Percentiles rank a stretch among this genome's conserved stretches.
These are phyloP conservation scores for Wickerhamiella kazuoi DNA, from an alignment of 805 yeast genomes.

Conservation along the genomic window DNA sequence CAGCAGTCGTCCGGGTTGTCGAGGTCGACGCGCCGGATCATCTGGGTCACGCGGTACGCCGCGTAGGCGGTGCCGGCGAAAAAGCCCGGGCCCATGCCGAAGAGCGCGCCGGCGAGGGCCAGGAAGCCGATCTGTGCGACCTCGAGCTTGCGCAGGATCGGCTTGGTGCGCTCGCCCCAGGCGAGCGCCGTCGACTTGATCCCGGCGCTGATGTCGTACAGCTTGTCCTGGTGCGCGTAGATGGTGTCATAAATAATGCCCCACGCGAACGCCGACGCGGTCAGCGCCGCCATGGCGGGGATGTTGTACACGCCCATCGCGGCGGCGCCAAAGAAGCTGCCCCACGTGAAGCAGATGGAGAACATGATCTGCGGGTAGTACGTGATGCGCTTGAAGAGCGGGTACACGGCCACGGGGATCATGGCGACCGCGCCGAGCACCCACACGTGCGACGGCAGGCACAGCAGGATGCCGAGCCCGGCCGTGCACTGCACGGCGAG, in stretches of 20 bases:
- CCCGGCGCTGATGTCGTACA: conserved; percentile 75
- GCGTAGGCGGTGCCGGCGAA: conserved; percentile 46
- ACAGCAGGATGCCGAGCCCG: conserved; percentile 54
- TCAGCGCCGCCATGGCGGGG: conserved; percentile 62
- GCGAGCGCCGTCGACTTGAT: conserved; percentile 88
- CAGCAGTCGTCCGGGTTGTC: conserved; percentile 72
- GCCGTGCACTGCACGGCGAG: conserved; percentile 54
- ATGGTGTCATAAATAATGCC: conserved; percentile 91
- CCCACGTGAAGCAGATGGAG: conserved; percentile 83
- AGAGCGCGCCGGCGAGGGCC: conserved; percentile 50
- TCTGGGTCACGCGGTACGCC: conserved; percentile 44
- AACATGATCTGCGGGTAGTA: conserved; percentile 84
- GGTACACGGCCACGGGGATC: conserved; percentile 69
- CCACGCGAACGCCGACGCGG: conserved; percentile 69
- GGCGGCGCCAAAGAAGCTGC: conserved; percentile 82
- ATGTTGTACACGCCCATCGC: conserved; percentile 79
- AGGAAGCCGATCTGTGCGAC: conserved; percentile 49
- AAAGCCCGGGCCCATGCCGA: conserved; percentile 80
- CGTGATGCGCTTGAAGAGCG: conserved; percentile 84
- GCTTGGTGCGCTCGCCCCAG: conserved; percentile 73
- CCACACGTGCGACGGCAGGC: conserved; percentile 70
- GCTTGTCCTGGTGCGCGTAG: conserved; percentile 94
- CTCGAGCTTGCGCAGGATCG: conserved; percentile 45
- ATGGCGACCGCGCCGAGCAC: conserved; percentile 65
- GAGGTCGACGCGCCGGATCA: conserved; percentile 59